phyloP scores from a whole-genome alignment of 148 eudicot genomes.

The Arctostaphylos glauca region DNA sequence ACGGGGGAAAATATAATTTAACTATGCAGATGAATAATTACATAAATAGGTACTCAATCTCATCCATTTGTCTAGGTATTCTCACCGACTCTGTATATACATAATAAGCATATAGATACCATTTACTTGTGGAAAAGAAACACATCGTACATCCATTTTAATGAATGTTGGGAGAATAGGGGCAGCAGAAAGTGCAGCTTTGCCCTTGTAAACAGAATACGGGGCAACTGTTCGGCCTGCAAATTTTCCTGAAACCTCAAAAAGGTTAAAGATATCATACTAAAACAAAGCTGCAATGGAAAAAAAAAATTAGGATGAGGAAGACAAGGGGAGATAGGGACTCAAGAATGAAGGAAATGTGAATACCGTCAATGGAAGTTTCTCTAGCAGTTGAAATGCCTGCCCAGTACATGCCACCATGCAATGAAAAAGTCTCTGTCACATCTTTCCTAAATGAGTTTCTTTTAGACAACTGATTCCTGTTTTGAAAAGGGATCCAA shows the following conservation, averaged over 20 bases:
- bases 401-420: conserved; percentile 31
- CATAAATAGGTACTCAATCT: not conserved
- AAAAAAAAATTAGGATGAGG: not conserved
- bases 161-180: conserved; percentile 67
- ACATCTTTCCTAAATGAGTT: conserved; percentile 19
- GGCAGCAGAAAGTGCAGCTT: conserved; percentile 69
- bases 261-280: not conserved
- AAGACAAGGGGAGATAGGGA: not conserved
- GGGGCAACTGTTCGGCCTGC: conserved; percentile 48
- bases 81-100: not conserved
- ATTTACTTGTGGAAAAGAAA: not conserved
- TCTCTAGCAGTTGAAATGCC: conserved; percentile 50
- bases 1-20: conserved; percentile 15
- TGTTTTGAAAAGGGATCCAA: conserved; percentile 11
- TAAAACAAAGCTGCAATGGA: not conserved
- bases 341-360: not conserved
- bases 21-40: not conserved
- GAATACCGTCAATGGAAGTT: conserved; percentile 36
- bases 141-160: conserved; percentile 50
- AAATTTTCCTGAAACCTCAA: conserved; percentile 26
- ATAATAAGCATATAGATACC: not conserved
- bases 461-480: conserved; percentile 26
- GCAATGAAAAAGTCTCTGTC: conserved; percentile 22
- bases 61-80: not conserved
- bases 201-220: conserved; percentile 78